These are phyloP conservation scores for Phascolomyces articulosus DNA, from an alignment of 371 early-diverging fungal genomes.

Conservation along the genomic window DNA sequence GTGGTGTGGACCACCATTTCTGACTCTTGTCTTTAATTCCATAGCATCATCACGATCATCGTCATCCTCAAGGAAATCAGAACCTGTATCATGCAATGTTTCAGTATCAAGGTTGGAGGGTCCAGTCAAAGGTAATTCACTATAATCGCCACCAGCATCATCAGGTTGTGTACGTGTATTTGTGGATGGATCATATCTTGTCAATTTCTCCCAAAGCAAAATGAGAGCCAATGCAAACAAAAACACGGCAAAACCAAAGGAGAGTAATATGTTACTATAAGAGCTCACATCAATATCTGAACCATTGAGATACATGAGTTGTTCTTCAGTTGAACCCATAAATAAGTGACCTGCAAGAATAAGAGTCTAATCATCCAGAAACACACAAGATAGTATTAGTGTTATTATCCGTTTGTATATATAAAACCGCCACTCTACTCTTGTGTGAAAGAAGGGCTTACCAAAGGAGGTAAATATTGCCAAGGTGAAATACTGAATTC, in stretches of 20 bases:
- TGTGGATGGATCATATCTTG: slow-evolving; percentile 26
- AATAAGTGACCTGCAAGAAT: slow-evolving; percentile 64
- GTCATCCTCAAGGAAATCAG: slow-evolving; percentile 18
- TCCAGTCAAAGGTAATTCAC: slow-evolving; percentile 4
- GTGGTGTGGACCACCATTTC: background rate
- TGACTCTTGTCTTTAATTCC: slow-evolving; percentile 9
- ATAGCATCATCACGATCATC: slow-evolving; percentile 21
- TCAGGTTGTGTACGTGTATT: background rate
- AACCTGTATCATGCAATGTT: slow-evolving; percentile 17
- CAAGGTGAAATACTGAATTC: slow-evolving; percentile 41
- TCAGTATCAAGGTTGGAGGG: slow-evolving; percentile 2
- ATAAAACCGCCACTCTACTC: too few relatives aligned
- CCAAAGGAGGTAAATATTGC: slow-evolving; percentile 54
- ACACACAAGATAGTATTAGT: background rate
- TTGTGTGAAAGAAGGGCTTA: slow-evolving; percentile 20
- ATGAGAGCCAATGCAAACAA: slow-evolving; percentile 54
- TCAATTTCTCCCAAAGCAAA: slow-evolving; percentile 42
- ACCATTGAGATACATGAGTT: slow-evolving; percentile 40
- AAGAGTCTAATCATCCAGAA: slow-evolving; percentile 44
- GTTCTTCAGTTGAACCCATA: slow-evolving; percentile 69
- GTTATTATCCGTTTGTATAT: background rate
- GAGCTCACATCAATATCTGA: slow-evolving; percentile 58
- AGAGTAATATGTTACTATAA: slow-evolving; percentile 59
- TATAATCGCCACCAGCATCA: slow-evolving; percentile 8
- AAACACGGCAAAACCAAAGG: slow-evolving; percentile 63